A percentile compares a stretch with the other conserved stretches of the same genome.
Evolutionary conservation across 805 yeast genomes (phyloP).

Genomic region (Lipomyces oligophaga): DNA sequence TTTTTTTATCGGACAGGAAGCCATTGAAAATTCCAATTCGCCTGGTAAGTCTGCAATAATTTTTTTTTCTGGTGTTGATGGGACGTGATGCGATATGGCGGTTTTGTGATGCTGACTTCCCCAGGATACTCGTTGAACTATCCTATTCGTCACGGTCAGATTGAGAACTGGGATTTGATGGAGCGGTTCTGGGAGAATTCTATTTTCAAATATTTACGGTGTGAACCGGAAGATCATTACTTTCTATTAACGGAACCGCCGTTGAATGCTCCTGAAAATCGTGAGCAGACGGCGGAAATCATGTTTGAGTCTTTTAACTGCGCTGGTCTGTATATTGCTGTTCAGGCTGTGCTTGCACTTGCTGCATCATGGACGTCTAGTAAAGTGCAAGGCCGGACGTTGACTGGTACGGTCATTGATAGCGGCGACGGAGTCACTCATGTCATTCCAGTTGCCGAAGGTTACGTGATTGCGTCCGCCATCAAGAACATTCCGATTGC

Average conservation of each 20-base stretch:
- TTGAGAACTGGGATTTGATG: conserved; percentile 99
- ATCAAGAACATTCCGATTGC: conserved; percentile 98
- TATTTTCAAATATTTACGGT: conserved; percentile 89
- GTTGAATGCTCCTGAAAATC: conserved; percentile 97
- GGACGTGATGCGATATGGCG: not conserved
- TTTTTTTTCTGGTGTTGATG: not conserved
- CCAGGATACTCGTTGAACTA: conserved; percentile 73
- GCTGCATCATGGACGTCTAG: conserved; percentile 99
- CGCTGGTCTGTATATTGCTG: conserved; percentile 97
- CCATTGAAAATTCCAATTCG: conserved; percentile 84
- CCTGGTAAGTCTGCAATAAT: conserved; percentile 42
- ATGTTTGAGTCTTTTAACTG: conserved; percentile 98
- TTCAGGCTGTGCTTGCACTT: conserved; percentile 95
- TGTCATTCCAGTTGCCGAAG: conserved; percentile 96
- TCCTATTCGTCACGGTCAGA: conserved; percentile 96
- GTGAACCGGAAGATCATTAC: conserved; percentile 98
- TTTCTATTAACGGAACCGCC: conserved; percentile 97
- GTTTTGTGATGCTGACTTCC: not conserved
- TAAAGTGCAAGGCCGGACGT: conserved; percentile 88
- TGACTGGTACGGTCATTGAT: conserved; percentile 97
- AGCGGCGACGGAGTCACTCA: conserved; percentile 99
- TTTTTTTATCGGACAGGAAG: conserved; percentile 94
- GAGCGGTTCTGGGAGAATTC: conserved; percentile 98
- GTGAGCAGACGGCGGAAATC: conserved; percentile 97
- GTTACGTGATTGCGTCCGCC: conserved; percentile 96